Evolutionary conservation across 805 yeast species (phyloP).

Genomic region (Ogataea dorogensis): DNA sequence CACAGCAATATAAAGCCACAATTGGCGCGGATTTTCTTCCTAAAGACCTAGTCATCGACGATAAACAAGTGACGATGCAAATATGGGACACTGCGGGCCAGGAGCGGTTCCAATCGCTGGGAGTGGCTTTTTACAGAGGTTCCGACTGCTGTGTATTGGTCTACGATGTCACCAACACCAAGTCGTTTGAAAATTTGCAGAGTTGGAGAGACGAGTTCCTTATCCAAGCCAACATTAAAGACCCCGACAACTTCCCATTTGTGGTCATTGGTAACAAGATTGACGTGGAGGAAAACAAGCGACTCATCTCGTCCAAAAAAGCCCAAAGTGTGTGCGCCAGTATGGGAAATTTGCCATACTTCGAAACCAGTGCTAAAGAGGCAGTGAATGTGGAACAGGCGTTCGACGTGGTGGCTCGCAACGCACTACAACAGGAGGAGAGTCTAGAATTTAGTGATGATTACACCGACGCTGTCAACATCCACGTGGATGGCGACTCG

Average conservation of each 20-base stretch:
- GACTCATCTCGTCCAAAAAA: constrained; percentile 61
- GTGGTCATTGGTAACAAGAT: constrained; percentile 93
- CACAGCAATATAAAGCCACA: constrained; percentile 95
- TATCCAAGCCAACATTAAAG: constrained; percentile 87
- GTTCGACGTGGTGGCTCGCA: constrained; percentile 91
- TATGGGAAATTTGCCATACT: constrained; percentile 76
- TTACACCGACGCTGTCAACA: constrained; percentile 94
- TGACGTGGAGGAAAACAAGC: constrained; percentile 88
- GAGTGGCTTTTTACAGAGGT: constrained; percentile 96
- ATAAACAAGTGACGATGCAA: constrained; percentile 75
- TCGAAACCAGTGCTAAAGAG: constrained; percentile 97
- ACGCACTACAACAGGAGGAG: constrained; percentile 94
- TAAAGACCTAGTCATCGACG: constrained; percentile 84
- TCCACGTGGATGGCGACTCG: constrained; percentile 81
- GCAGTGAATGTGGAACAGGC: constrained; percentile 94
- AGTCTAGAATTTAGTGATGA: constrained; percentile 89
- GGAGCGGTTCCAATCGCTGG: constrained; percentile 93
- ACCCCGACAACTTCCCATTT: constrained; percentile 95
- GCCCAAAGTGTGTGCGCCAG: constrained; percentile 43
- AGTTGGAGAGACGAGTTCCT: constrained; percentile 95
- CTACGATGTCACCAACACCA: constrained; percentile 92
- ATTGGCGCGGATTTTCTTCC: constrained; percentile 97
- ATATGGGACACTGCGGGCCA: constrained; percentile 99
- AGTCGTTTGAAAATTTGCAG: constrained; percentile 84
- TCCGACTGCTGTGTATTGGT: constrained; percentile 97